phyloP scores from a whole-genome alignment of 2,329 filamentous ascomycete genomes.

The Penicillium nordicum region DNA sequence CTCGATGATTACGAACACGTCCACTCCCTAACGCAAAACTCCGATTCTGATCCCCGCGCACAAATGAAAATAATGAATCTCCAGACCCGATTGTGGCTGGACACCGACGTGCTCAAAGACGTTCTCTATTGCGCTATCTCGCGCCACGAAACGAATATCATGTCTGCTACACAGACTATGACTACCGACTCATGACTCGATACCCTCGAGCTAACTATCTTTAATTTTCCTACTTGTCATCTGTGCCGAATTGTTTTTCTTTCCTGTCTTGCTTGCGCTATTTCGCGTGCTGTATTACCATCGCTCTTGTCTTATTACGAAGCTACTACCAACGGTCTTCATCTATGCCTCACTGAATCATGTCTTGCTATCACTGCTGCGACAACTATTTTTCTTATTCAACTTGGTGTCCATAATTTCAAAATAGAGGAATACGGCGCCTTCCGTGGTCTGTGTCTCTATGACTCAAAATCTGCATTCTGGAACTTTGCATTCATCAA shows the following conservation, averaged over 20 bases:
- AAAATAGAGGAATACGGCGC: neutral
- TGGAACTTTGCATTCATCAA: neutral
- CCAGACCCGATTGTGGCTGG: conserved; percentile 4
- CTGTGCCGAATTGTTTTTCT: neutral
- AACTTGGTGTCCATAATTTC: neutral
- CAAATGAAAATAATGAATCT: conserved; percentile 16
- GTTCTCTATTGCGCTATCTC: conserved; percentile 1
- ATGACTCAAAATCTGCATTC: conserved; percentile 1
- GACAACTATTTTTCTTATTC: neutral
- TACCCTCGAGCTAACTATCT: conserved; percentile 10
- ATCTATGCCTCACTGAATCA: neutral
- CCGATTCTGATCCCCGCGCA: neutral
- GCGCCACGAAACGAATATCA: conserved; percentile 2
- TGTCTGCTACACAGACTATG: conserved; percentile 1
- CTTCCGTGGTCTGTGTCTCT: neutral
- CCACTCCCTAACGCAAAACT: conserved; percentile 2
- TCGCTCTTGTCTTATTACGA: neutral
- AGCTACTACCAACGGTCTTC: neutral
- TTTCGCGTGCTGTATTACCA: conserved; percentile 6
- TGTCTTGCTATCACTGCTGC: neutral
- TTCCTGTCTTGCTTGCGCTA: neutral
- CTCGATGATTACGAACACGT: conserved; percentile 12
- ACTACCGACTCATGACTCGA: conserved; percentile 10
- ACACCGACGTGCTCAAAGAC: conserved; percentile 2
- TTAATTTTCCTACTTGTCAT: conserved; percentile 5